Evolutionary conservation across 2,329 filamentous ascomycete species (phyloP).

Genomic region (Ploettnerulaceae sp.): DNA sequence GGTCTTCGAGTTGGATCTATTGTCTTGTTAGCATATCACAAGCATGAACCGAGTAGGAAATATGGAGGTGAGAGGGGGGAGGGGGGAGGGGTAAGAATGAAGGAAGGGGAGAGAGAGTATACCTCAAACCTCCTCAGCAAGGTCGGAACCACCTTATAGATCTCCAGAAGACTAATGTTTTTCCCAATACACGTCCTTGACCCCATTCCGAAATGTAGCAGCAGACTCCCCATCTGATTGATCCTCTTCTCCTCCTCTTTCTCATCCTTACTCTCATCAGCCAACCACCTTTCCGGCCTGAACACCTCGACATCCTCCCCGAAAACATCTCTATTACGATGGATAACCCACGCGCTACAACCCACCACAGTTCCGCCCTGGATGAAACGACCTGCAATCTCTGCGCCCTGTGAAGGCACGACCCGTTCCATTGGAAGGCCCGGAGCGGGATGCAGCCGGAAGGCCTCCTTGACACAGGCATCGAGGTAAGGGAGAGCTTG

Average conservation of each 20-base stretch:
- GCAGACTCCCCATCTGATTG: conserved; percentile 62
- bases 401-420: conserved; percentile 58
- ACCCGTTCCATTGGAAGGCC: conserved; percentile 70
- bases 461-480: conserved; percentile 72
- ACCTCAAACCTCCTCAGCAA: conserved; percentile 61
- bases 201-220: conserved; percentile 71
- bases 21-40: conserved; percentile 3
- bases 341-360: conserved; percentile 70
- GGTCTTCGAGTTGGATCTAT: conserved; percentile 51
- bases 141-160: conserved; percentile 58
- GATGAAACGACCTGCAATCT: conserved; percentile 58
- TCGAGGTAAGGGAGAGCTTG: conserved; percentile 72
- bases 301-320: conserved; percentile 61
- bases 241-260: conserved; percentile 48
- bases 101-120: conserved; percentile 22
- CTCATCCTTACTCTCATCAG: conserved; percentile 37
- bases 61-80: background rate
- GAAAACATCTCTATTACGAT: conserved; percentile 63
- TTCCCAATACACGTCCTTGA: conserved; percentile 66
- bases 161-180: conserved; percentile 59
- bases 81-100: background rate
- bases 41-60: no score
- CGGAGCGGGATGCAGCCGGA: conserved; percentile 69
- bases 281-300: conserved; percentile 63
- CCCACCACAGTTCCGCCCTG: conserved; percentile 70